Percentiles rank a stretch among this genome's conserved stretches.
Conservation (phyloP, 2,329 filamentous ascomycete genomes). For the Furcasterigmium sp. region DNA sequence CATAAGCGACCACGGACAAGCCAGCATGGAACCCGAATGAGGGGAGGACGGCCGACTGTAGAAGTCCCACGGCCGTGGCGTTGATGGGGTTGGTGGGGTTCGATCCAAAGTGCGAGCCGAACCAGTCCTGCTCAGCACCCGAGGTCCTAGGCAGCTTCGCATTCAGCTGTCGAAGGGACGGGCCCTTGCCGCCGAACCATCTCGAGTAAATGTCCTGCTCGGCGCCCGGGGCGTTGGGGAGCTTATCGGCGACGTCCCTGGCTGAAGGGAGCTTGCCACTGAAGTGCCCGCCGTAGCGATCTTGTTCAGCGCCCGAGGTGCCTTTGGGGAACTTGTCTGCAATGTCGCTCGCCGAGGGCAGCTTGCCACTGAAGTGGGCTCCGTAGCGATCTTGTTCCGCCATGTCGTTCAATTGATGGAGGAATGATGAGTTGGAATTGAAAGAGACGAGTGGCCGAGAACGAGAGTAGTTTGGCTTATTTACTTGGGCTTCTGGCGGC, state of each 20-base stretch:
- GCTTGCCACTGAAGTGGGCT: slow-evolving; percentile 15
- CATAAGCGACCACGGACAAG: slow-evolving; percentile 46
- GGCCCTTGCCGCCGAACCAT: slow-evolving; percentile 6
- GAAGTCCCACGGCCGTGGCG: slow-evolving; percentile 35
- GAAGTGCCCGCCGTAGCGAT: slow-evolving; percentile 13
- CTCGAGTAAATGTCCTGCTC: slow-evolving; percentile 8
- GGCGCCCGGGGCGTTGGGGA: slow-evolving; percentile 7
- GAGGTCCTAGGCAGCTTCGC: slow-evolving; percentile 7
- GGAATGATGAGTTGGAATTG: too few relatives aligned
- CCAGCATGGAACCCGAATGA: slow-evolving; percentile 48
- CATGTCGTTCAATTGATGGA: slow-evolving; percentile 5
- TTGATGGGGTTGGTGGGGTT: slow-evolving; percentile 10
- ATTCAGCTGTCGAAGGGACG: slow-evolving; percentile 1
- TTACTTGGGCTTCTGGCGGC: too few relatives aligned
- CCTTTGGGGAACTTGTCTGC: slow-evolving; percentile 7
- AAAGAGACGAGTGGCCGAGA: too few relatives aligned
- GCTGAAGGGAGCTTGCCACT: slow-evolving; percentile 11
- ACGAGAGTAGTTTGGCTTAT: too few relatives aligned
- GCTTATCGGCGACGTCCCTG: slow-evolving; percentile 11
- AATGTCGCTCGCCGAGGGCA: slow-evolving; percentile 6
- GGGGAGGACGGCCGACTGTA: slow-evolving; percentile 47
- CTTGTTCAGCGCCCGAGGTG: slow-evolving; percentile 14
- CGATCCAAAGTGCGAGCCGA: slow-evolving; percentile 16
- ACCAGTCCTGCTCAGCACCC: slow-evolving; percentile 13
- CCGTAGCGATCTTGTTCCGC: slow-evolving; percentile 18